These are phyloP conservation scores for Suillus clintonianus DNA, from an alignment of 768 basidiomycete species.

Conservation along the genomic window DNA sequence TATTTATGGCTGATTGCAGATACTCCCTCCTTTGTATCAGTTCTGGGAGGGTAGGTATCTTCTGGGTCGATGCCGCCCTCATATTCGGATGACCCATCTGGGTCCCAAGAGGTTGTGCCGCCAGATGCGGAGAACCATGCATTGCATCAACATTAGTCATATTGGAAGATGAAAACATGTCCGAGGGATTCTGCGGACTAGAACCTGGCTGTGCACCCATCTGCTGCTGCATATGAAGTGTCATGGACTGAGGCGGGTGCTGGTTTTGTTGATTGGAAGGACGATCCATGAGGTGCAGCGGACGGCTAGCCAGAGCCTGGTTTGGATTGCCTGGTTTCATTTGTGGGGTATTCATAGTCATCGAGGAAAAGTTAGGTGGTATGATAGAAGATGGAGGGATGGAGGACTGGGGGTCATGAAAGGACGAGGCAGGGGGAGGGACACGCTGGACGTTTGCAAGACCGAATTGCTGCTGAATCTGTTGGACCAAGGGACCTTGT, in stretches of 20 bases:
- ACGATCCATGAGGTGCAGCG: slow-evolving; percentile 48
- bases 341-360: slow-evolving; percentile 38
- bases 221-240: slow-evolving; percentile 38
- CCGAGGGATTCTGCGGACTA: slow-evolving; percentile 40
- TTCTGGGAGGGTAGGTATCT: slow-evolving; percentile 19
- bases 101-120: slow-evolving; percentile 21
- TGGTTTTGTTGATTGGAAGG: slow-evolving; percentile 50
- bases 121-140: slow-evolving; percentile 50
- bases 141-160: slow-evolving; percentile 45
- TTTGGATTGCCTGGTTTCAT: slow-evolving; percentile 29
- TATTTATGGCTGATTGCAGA: slow-evolving; percentile 15
- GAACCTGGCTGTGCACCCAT: slow-evolving; percentile 36
- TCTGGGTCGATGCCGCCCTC: slow-evolving; percentile 11
- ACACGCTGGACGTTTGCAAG: slow-evolving; percentile 35
- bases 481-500: slow-evolving; percentile 33
- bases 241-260: slow-evolving; percentile 32
- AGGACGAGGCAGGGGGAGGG: slow-evolving; percentile 34
- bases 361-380: slow-evolving; percentile 40
- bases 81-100: slow-evolving; percentile 24
- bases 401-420: slow-evolving; percentile 37
- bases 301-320: slow-evolving; percentile 36
- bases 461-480: slow-evolving; percentile 47
- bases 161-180: slow-evolving; percentile 51
- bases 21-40: slow-evolving; percentile 23
- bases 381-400: slow-evolving; percentile 30